Percentiles rank a stretch among this genome's conserved stretches.
phyloP scores from a whole-genome alignment of 73 alveolate species.

The Symbiodinium pilosum region DNA sequence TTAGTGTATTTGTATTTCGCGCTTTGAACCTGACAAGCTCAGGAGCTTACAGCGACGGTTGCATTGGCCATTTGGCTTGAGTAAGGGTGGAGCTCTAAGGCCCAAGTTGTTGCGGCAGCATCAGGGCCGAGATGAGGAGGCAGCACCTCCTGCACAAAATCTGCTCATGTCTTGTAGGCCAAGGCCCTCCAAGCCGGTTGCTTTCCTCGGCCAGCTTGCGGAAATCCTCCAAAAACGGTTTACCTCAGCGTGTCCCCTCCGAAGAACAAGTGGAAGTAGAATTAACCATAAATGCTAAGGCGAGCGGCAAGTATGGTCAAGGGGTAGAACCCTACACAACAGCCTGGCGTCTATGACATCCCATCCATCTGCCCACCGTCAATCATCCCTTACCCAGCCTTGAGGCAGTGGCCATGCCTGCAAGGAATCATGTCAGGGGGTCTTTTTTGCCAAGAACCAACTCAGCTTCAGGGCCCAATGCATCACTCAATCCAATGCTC shows the following conservation, averaged over 20 bases:
- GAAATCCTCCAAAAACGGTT: conserved; percentile 68
- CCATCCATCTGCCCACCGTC: too few relatives aligned
- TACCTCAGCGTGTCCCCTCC: neutral
- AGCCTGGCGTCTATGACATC: too few relatives aligned
- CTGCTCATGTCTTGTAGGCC: neutral
- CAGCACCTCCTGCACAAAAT: conserved; percentile 24
- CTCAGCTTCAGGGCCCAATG: neutral
- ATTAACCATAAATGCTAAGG: neutral
- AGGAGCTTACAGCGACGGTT: neutral
- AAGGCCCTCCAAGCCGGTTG: neutral
- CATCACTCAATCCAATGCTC: neutral
- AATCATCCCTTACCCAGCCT: too few relatives aligned
- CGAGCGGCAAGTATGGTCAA: conserved; percentile 43
- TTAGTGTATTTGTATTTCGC: conserved; percentile 62
- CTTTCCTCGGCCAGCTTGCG: conserved; percentile 45
- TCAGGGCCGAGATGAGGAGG: conserved; percentile 52
- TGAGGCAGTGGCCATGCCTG: neutral
- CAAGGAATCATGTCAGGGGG: neutral
- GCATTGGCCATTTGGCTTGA: neutral
- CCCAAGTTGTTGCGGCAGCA: conserved; percentile 76
- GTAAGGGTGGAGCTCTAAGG: conserved; percentile 35
- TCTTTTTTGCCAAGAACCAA: neutral
- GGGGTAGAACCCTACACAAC: conserved; percentile 53
- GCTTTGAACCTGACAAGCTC: conserved; percentile 45
- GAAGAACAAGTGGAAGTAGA: neutral